phyloP scores from a whole-genome alignment of 1,284 basidiomycete species.

The Ceratobasidium papillatum region DNA sequence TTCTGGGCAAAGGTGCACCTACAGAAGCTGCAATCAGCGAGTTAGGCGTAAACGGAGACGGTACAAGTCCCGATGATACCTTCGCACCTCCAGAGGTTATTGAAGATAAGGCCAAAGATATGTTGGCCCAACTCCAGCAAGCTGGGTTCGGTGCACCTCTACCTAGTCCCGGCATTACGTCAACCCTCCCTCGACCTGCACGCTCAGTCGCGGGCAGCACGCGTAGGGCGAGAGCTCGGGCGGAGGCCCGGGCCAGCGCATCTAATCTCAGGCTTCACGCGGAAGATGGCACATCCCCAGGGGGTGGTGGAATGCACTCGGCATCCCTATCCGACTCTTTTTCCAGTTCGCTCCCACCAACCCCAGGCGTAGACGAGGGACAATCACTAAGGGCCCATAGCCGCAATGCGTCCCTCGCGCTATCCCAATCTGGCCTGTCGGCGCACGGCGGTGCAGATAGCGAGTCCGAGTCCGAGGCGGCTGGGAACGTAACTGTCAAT shows the following conservation, averaged over 20 bases:
- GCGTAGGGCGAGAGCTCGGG: conserved; percentile 29
- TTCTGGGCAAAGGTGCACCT: conserved; percentile 51
- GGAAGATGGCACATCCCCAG: conserved; percentile 3
- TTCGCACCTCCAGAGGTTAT: conserved; percentile 55
- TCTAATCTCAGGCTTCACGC: conserved; percentile 28
- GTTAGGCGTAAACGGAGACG: conserved; percentile 56
- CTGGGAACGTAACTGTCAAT: conserved; percentile 25
- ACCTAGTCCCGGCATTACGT: not conserved
- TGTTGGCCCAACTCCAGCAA: conserved; percentile 75
- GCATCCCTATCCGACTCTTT: conserved; percentile 33
- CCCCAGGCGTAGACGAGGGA: conserved; percentile 21
- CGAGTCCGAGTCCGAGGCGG: conserved; percentile 8
- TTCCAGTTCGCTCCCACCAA: conserved; percentile 26
- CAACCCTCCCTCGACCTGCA: conserved; percentile 17
- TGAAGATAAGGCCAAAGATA: conserved; percentile 71
- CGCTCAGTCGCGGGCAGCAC: conserved; percentile 29
- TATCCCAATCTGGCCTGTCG: conserved; percentile 18
- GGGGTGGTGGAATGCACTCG: conserved; percentile 12
- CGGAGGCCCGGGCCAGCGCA: conserved; percentile 35
- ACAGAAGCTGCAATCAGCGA: conserved; percentile 52
- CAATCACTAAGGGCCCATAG: conserved; percentile 23
- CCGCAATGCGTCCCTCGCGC: conserved; percentile 28
- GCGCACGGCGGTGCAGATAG: conserved; percentile 6
- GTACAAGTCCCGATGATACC: conserved; percentile 51
- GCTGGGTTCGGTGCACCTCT: conserved; percentile 58